These are phyloP conservation scores for Hemisphaericaspora lyxosophila DNA, from an alignment of 1,139 yeast species.

Conservation along the genomic window DNA sequence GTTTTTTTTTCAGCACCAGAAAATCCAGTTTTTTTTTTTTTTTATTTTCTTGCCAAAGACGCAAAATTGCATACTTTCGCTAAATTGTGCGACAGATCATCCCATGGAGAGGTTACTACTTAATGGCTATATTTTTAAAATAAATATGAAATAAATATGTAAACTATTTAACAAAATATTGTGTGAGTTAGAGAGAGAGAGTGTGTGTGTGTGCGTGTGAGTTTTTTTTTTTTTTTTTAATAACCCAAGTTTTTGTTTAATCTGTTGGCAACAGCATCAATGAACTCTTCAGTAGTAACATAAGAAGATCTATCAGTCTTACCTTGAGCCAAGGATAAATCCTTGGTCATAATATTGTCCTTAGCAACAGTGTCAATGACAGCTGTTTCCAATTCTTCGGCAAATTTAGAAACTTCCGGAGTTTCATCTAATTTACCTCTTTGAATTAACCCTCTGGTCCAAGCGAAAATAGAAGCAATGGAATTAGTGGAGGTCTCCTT, in stretches of 20 bases:
- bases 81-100: too few relatives aligned
- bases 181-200: not conserved
- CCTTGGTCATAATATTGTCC: slow-evolving; percentile 94
- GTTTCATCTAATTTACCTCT: slow-evolving; percentile 88
- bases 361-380: slow-evolving; percentile 81
- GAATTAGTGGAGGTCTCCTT: slow-evolving; percentile 98
- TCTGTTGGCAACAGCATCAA: slow-evolving; percentile 66
- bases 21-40: too few relatives aligned
- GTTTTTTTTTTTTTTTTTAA: too few relatives aligned
- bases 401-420: slow-evolving; percentile 80
- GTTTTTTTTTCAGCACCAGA: too few relatives aligned
- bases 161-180: slow-evolving; percentile 1
- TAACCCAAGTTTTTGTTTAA: slow-evolving; percentile 32
- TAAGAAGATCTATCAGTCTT: slow-evolving; percentile 76
- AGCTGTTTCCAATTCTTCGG: slow-evolving; percentile 73
- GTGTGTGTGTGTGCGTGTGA: too few relatives aligned
- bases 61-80: too few relatives aligned
- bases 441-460: slow-evolving; percentile 90
- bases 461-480: slow-evolving; percentile 95
- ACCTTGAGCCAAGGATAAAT: slow-evolving; percentile 85
- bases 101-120: too few relatives aligned
- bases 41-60: too few relatives aligned
- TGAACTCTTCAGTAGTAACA: slow-evolving; percentile 88
- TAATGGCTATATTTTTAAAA: too few relatives aligned
- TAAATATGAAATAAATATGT: slow-evolving; percentile 2